Percentiles rank a stretch among this genome's conserved stretches.
These are phyloP conservation scores for Arachnomyces sp. DNA, from an alignment of 2,329 filamentous ascomycete genomes.

Conservation along the genomic window DNA sequence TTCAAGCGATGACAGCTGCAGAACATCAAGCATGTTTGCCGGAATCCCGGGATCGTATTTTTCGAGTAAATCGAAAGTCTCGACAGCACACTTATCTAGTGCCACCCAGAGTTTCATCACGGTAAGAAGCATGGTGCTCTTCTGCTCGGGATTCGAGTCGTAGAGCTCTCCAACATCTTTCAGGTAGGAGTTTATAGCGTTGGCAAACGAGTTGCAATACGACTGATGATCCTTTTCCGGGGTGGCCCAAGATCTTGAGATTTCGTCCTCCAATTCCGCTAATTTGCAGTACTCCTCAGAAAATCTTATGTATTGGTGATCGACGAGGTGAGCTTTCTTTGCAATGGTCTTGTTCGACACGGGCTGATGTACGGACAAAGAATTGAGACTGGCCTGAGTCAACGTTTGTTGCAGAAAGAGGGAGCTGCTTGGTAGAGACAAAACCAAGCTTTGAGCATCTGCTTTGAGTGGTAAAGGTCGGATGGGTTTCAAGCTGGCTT, in stretches of 20 bases:
- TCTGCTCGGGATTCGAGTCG: conserved; percentile 39
- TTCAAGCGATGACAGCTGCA: conserved; percentile 41
- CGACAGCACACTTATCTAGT: conserved; percentile 44
- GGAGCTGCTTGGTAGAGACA: conserved; percentile 38
- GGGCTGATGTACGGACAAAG: conserved; percentile 1
- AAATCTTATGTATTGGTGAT: conserved; percentile 8
- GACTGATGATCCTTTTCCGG: conserved; percentile 3
- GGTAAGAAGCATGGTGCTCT: conserved; percentile 46
- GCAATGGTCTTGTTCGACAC: neutral
- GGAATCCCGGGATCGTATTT: conserved; percentile 47
- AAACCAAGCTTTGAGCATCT: conserved; percentile 18
- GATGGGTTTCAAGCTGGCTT: conserved; percentile 30
- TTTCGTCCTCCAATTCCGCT: conserved; percentile 14
- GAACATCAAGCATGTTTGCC: conserved; percentile 43
- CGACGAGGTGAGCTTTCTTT: too few relatives aligned
- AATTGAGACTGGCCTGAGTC: conserved; percentile 5
- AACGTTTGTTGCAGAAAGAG: conserved; percentile 21
- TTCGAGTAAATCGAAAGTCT: conserved; percentile 38
- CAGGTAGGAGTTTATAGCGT: conserved; percentile 30
- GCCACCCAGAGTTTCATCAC: conserved; percentile 51
- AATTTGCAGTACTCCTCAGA: conserved; percentile 19
- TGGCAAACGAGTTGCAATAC: conserved; percentile 25
- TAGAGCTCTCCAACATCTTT: conserved; percentile 30
- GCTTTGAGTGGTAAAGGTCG: conserved; percentile 35
- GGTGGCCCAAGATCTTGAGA: conserved; percentile 6